Conservation (phyloP, 2,329 filamentous ascomycete species). For the Fusarium fracticaudum region DNA sequence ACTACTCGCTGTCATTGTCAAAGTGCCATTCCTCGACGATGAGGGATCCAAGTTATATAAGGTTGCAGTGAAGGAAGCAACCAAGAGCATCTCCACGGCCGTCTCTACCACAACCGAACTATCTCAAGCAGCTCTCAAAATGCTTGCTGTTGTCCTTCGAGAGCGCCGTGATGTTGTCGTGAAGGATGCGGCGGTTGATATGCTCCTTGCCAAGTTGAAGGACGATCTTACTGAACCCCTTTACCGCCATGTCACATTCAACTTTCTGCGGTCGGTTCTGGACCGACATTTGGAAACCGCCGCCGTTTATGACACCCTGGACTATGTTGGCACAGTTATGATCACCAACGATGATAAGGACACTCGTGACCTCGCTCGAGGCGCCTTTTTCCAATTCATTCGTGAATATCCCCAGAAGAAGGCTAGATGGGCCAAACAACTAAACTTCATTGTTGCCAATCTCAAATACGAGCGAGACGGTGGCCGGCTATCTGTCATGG, state of each 20-base stretch:
- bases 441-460: conserved; percentile 89
- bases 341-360: conserved; percentile 93
- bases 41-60: conserved; percentile 71
- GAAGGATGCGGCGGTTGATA: conserved; percentile 83
- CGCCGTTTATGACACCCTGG: conserved; percentile 88
- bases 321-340: conserved; percentile 91
- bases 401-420: conserved; percentile 94
- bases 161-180: conserved; percentile 80
- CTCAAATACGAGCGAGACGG: conserved; percentile 89
- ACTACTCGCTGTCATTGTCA: conserved; percentile 84
- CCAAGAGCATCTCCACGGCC: conserved; percentile 80
- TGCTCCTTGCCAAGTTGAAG: conserved; percentile 82
- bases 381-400: conserved; percentile 93
- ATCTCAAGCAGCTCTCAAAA: conserved; percentile 87
- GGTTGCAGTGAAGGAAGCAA: conserved; percentile 86
- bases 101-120: conserved; percentile 83
- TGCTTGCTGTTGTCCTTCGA: conserved; percentile 84
- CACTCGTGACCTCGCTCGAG: conserved; percentile 86
- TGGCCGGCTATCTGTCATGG: conserved; percentile 91
- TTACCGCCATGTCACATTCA: conserved; percentile 92
- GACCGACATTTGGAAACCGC: conserved; percentile 87
- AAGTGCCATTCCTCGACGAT: conserved; percentile 81
- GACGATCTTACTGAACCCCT: conserved; percentile 93
- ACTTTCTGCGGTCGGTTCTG: conserved; percentile 88
- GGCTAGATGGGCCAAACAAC: conserved; percentile 86